Base-by-base conservation (phyloP, 108 stramenopile genomes). In the Phaeodactylum tricornutum region DNA sequence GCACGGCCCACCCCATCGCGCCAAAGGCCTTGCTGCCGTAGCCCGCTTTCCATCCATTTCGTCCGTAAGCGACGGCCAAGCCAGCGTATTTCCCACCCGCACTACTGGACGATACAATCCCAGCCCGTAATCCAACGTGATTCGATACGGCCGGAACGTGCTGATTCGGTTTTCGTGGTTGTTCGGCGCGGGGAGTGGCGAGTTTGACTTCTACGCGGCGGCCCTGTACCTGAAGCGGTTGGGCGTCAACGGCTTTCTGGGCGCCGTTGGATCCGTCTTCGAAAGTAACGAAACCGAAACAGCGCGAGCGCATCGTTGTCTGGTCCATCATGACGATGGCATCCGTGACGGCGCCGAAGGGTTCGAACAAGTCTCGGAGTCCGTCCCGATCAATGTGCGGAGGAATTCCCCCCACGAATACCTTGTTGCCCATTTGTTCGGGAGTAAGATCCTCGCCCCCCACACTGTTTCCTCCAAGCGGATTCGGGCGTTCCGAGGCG, bases 281-380 rank as follows among this genome's bases (percentile, higher is more conserved):
- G 60, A 85, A 87, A 7, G 85, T 92, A 11, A 96, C 83, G 69
- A 96, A 96, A 12, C 85, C 95, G 62, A 92, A 93, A 27, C 92
- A 87, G 43, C 87, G 61, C 11, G 80, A 78, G 12, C 86, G 74
- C 31, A 75, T 79, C 1, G 68, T 62, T 17, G 61, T 67, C 53
- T 77, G 81, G 47, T 89, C 87, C 47, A 89, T 66, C 87, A 89
- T 89, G 14, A 89, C 80, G 35, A 89, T 77, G 21, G 87, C 70
- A 64, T 87, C 87, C 6, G 64, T 71, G 23, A 94, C 82, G 9
- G 78, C 55, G 9, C 87, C 89, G 55, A 81, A 91, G 54, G 81
- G 71, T 50, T 65, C 64, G 72, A 96, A 96, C 29, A 90, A 72
- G 33, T 81, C 66, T 53, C 86, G 75, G 15, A 96, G 62, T 37